phyloP scores from a whole-genome alignment of 306 rosid genomes.

The Castanea sativa region DNA sequence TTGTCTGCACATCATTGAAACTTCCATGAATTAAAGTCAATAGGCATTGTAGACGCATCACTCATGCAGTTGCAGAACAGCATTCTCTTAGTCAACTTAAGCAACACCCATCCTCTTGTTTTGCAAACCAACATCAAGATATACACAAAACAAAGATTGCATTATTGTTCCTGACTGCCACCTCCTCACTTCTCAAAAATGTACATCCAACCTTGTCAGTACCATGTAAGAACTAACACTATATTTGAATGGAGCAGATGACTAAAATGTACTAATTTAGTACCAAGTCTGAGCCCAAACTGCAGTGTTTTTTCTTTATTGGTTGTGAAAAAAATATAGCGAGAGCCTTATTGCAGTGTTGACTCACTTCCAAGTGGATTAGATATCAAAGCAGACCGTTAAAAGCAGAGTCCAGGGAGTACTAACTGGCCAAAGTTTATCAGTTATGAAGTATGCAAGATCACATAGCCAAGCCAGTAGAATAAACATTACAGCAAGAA shows the following conservation, averaged over 20 bases:
- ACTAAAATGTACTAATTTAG: background rate
- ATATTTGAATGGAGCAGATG: too few species aligned
- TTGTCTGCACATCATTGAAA: background rate
- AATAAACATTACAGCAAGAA: background rate
- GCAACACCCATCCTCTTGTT: background rate
- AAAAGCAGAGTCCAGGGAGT: background rate
- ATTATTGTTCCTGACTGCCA: background rate
- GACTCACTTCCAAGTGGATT: background rate
- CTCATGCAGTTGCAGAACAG: background rate
- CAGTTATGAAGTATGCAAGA: background rate
- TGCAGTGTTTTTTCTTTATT: background rate
- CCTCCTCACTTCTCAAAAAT: background rate
- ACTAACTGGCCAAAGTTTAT: background rate
- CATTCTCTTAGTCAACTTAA: background rate
- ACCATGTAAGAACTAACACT: background rate
- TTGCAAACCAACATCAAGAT: background rate
- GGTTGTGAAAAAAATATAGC: too few species aligned
- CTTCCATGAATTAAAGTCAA: background rate
- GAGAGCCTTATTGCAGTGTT: too few species aligned
- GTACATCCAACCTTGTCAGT: background rate
- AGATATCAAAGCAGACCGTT: background rate
- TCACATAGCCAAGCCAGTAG: background rate
- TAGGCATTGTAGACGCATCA: background rate
- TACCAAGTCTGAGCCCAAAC: background rate
- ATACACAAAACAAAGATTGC: background rate